Percentiles rank a stretch among this genome's conserved stretches.
phyloP scores from a whole-genome alignment of 371 early-diverging fungal species.

The Actinomucor elegans region DNA sequence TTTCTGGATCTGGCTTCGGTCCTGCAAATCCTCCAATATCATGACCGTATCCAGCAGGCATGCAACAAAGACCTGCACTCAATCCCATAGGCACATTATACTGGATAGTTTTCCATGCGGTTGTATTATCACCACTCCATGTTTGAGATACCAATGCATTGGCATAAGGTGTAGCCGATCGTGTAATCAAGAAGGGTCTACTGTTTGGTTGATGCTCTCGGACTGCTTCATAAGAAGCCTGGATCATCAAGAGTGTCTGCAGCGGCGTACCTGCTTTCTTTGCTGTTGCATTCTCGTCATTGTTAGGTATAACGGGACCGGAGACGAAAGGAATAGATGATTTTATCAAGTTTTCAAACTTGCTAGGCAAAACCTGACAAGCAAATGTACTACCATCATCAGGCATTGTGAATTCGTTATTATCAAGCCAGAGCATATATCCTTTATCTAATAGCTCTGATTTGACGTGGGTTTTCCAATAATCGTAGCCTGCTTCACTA shows the following conservation, averaged over 20 bases:
- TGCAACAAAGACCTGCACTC: conserved; percentile 42
- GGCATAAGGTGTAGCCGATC: conserved; percentile 52
- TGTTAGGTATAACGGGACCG: conserved; percentile 4
- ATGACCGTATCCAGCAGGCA: conserved; percentile 61
- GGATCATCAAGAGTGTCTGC: conserved; percentile 59
- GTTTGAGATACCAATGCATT: conserved; percentile 51
- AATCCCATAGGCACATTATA: conserved; percentile 65
- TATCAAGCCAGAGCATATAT: conserved; percentile 63
- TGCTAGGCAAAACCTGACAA: conserved; percentile 22
- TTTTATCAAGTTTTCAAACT: neutral
- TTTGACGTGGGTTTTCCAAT: conserved; percentile 53
- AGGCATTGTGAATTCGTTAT: conserved; percentile 57
- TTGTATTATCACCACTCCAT: conserved; percentile 66
- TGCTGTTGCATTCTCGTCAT: neutral
- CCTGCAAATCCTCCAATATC: conserved; percentile 68
- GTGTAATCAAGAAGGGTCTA: conserved; percentile 60
- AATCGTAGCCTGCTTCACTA: conserved; percentile 44
- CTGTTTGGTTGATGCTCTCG: conserved; percentile 29
- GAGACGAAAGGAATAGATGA: neutral
- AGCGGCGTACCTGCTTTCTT: conserved; percentile 41
- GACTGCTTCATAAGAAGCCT: conserved; percentile 58
- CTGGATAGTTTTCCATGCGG: conserved; percentile 63
- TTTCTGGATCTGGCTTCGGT: conserved; percentile 52
- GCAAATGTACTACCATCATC: conserved; percentile 45
- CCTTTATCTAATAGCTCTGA: conserved; percentile 49